Conservation (phyloP, 352 stramenopile species). For the Phytophthora melonis region DNA sequence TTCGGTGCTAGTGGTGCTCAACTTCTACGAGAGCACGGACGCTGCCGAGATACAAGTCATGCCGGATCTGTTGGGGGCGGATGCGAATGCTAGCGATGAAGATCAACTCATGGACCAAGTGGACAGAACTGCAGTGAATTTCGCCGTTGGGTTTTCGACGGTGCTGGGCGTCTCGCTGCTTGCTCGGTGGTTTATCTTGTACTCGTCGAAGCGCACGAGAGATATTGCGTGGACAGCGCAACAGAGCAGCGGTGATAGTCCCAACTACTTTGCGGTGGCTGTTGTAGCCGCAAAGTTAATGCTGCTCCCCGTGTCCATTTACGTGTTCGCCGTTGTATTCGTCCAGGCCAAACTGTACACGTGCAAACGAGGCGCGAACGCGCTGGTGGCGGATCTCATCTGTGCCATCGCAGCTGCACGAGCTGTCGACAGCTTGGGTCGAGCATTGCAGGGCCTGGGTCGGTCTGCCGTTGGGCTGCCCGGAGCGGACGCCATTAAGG, state of each 20-base stretch:
- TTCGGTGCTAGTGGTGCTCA: constrained; percentile 33
- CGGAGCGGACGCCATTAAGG: constrained; percentile 22
- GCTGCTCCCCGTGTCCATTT: constrained; percentile 31
- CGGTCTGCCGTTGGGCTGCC: constrained; percentile 20
- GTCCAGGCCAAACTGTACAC: constrained; percentile 24
- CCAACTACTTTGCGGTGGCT: constrained; percentile 28
- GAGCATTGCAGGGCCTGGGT: constrained; percentile 27
- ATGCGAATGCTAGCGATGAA: background rate
- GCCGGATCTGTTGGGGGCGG: background rate
- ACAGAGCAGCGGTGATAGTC: background rate
- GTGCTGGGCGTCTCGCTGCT: constrained; percentile 30
- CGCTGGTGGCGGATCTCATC: constrained; percentile 34
- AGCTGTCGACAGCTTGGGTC: constrained; percentile 33
- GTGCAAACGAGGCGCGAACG: constrained; percentile 36
- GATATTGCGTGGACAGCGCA: constrained; percentile 7
- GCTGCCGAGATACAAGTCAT: constrained; percentile 18
- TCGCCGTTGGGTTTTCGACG: constrained; percentile 28
- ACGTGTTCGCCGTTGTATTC: constrained; percentile 33
- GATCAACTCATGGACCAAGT: constrained; percentile 25
- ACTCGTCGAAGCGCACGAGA: constrained; percentile 25
- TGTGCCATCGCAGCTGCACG: constrained; percentile 35
- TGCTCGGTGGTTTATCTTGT: constrained; percentile 36
- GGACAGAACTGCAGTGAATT: constrained; percentile 20
- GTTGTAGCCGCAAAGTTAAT: constrained; percentile 20
- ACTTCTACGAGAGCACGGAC: constrained; percentile 34